These are phyloP conservation scores for Aspergillus cavernicola DNA, from an alignment of 495 filamentous ascomycete genomes.

Conservation along the genomic window DNA sequence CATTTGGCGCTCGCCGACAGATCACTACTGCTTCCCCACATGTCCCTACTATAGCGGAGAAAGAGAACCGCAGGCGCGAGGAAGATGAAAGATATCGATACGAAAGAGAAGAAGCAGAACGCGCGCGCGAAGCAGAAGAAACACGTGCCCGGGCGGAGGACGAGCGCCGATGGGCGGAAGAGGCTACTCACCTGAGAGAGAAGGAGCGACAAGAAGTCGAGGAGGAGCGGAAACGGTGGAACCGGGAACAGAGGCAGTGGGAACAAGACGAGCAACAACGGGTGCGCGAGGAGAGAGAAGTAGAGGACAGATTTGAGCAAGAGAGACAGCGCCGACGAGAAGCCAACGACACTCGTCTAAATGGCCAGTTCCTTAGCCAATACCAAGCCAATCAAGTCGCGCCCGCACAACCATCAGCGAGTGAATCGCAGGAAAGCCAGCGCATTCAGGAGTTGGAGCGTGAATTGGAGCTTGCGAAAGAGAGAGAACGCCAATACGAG, in stretches of 20 bases:
- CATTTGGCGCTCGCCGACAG: constrained; percentile 86
- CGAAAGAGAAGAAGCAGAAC: constrained; percentile 64
- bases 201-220: constrained; percentile 66
- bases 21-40: constrained; percentile 79
- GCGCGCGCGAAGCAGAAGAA: constrained; percentile 63
- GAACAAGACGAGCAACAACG: constrained; percentile 75
- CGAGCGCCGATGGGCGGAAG: constrained; percentile 75
- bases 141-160: constrained; percentile 64
- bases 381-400: constrained; percentile 60
- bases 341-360: constrained; percentile 61
- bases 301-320: constrained; percentile 59
- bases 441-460: constrained; percentile 80
- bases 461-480: constrained; percentile 79
- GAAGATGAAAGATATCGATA: constrained; percentile 59
- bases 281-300: constrained; percentile 68
- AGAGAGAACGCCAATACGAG: constrained; percentile 82
- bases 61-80: constrained; percentile 57
- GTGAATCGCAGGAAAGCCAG: constrained; percentile 48
- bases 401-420: constrained; percentile 3
- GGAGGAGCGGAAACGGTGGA: constrained; percentile 76
- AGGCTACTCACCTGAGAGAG: constrained; percentile 63
- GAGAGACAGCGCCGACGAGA: constrained; percentile 61
- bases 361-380: constrained; percentile 81
- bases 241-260: constrained; percentile 80
- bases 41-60: constrained; percentile 70